Evolutionary conservation across 75 land plant genomes (phyloP).

Genomic region (Selaginella tamariscina): DNA sequence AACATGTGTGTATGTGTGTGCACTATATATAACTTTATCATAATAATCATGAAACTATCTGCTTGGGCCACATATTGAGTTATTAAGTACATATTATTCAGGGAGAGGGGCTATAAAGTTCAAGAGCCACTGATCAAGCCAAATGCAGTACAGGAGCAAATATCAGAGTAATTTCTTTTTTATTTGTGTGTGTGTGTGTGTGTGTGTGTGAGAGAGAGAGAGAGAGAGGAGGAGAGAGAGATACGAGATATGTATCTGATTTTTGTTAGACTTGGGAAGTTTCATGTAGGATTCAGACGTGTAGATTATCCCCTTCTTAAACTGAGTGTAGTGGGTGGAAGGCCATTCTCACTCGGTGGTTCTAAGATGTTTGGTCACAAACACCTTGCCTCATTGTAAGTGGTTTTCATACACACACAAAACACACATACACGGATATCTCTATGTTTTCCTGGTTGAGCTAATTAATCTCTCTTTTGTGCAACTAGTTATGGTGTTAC

Average conservation of each 20-base stretch:
- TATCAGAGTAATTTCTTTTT: background rate
- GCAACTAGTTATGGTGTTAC: conserved; percentile 47
- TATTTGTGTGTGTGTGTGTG: background rate
- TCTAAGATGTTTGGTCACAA: conserved; percentile 21
- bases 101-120: too few species aligned
- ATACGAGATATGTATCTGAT: background rate
- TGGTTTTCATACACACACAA: background rate
- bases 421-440: too few species aligned
- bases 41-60: too few species aligned
- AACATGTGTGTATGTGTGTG: too few species aligned
- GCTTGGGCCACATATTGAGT: too few species aligned
- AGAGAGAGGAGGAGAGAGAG: background rate
- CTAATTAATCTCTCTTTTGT: background rate
- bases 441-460: too few species aligned
- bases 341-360: conserved; percentile 87
- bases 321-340: conserved; percentile 70
- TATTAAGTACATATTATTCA: too few species aligned
- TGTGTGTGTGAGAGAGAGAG: background rate
- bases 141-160: too few species aligned
- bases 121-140: background rate
- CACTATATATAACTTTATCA: too few species aligned
- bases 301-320: conserved; percentile 50
- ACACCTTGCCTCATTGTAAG: conserved; percentile 36
- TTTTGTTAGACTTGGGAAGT: conserved; percentile 47
- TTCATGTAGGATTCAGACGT: conserved; percentile 63